phyloP scores from a whole-genome alignment of 495 filamentous ascomycete genomes.

The Elasticomyces elasticus region DNA sequence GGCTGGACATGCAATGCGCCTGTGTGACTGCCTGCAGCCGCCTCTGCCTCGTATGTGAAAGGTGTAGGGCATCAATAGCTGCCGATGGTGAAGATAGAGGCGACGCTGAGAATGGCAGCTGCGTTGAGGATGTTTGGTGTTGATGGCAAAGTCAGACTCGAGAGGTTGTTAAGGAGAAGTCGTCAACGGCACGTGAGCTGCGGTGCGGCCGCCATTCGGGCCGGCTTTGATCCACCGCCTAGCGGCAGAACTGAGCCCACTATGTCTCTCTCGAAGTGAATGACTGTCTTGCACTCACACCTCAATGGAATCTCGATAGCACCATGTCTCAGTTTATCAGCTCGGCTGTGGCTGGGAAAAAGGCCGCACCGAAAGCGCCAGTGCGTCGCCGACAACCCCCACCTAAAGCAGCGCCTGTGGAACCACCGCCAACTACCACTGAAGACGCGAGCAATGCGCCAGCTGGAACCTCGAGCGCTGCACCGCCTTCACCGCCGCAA shows the following conservation, averaged over 20 bases:
- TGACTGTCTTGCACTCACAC: background rate
- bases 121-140: too few species aligned
- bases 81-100: background rate
- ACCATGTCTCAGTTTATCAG: slow-evolving; percentile 17
- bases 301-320: background rate
- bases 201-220: too few species aligned
- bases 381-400: slow-evolving; percentile 25
- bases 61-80: too few species aligned
- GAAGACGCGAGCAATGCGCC: slow-evolving; percentile 18
- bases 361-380: slow-evolving; percentile 29
- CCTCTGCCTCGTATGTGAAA: background rate
- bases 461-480: slow-evolving; percentile 19
- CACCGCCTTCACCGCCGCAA: slow-evolving; percentile 12
- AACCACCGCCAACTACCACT: slow-evolving; percentile 21
- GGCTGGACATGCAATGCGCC: slow-evolving; percentile 4
- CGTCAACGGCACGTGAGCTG: too few species aligned
- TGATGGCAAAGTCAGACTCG: background rate
- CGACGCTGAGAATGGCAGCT: background rate
- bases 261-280: too few species aligned
- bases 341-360: slow-evolving; percentile 23
- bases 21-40: background rate
- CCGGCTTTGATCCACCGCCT: too few species aligned
- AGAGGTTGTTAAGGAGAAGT: background rate
- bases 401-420: slow-evolving; percentile 20
- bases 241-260: background rate